These are phyloP conservation scores for Ophiostoma tasmaniense DNA, from an alignment of 2,329 filamentous ascomycete genomes.

Conservation along the genomic window DNA sequence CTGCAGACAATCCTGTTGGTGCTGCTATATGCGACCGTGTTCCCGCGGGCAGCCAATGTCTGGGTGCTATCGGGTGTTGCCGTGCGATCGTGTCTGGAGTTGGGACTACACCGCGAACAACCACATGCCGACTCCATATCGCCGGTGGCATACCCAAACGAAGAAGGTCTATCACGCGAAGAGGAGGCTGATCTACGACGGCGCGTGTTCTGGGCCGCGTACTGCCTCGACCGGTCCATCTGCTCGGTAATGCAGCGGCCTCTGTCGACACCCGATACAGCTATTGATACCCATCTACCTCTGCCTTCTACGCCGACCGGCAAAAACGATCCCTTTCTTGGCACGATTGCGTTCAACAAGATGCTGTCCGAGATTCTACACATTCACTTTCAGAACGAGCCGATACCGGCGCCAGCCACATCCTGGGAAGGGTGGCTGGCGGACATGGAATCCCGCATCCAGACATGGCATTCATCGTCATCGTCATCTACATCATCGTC, in stretches of 20 bases:
- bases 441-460: conserved; percentile 16
- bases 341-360: conserved; percentile 13
- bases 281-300: conserved; percentile 15
- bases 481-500: neutral
- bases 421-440: conserved; percentile 20
- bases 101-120: conserved; percentile 17
- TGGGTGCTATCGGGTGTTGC: conserved; percentile 21
- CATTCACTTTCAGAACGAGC: conserved; percentile 19
- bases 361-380: conserved; percentile 19
- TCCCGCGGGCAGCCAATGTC: conserved; percentile 19
- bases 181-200: conserved; percentile 11
- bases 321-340: conserved; percentile 13
- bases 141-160: neutral
- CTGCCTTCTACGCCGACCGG: neutral
- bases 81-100: conserved; percentile 20
- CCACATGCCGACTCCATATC: neutral
- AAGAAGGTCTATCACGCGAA: neutral
- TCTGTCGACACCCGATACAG: conserved; percentile 16
- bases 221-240: conserved; percentile 20
- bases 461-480: conserved; percentile 11
- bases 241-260: conserved; percentile 19
- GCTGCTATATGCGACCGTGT: conserved; percentile 19
- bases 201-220: conserved; percentile 19
- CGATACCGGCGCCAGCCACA: conserved; percentile 1
- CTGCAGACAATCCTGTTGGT: conserved; percentile 19